Evolutionary conservation across 2,329 filamentous ascomycete genomes (phyloP), one percentile per base, ranked within the genome.

Genomic region (Paracoccidioides brasiliensis): DNA sequence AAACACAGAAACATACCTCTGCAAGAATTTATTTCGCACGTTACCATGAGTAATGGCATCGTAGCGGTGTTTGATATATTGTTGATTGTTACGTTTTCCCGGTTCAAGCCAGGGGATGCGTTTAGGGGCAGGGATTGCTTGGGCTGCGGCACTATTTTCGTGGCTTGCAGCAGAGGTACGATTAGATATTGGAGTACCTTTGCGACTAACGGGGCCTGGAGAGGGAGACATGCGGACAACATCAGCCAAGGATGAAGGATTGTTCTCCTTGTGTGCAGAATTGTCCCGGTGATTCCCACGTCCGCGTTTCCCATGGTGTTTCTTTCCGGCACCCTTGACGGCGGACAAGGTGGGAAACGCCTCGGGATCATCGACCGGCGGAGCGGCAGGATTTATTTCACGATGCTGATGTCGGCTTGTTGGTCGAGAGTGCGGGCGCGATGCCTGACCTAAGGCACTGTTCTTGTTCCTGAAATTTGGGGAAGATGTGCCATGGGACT

Each of bases 21-120:
- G 91, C 55, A 98, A 73, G 64, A 97, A 98, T 69, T 97, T 97
- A 70, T 97, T 98, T 60, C 93, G 82, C 68, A 96, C 81, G 63
- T 90, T 93, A 62, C 93, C 93, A 69, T 98, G 93, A 73, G 95
- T 95, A 69, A 98, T 95, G 56, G 93, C 93, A 72, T 97, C 91
- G 66, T 90, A 87, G 54, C 93, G 85, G 62, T 90, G 89, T 73
- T 95, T 95, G 62, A 98, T 81, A 69, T 98, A 98, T 30, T 89
- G 85, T 71, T 90, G 90, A 70, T 98, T 97, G 61, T 88, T 88
- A 60, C 82, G 83, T 54, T 91, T 84, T 28, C 93, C 93, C 2
- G 93, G 97, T 71, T 96, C 91, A 3, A 97, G 75, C 93, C 93
- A 98, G 0, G 93, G 93, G 49, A 98, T 89, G 63, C 96, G 87